A percentile compares a stretch with the other conserved stretches of the same genome.
Conservation (phyloP, 192 early-diverging fungal genomes). For the Spinellus fusiger region DNA sequence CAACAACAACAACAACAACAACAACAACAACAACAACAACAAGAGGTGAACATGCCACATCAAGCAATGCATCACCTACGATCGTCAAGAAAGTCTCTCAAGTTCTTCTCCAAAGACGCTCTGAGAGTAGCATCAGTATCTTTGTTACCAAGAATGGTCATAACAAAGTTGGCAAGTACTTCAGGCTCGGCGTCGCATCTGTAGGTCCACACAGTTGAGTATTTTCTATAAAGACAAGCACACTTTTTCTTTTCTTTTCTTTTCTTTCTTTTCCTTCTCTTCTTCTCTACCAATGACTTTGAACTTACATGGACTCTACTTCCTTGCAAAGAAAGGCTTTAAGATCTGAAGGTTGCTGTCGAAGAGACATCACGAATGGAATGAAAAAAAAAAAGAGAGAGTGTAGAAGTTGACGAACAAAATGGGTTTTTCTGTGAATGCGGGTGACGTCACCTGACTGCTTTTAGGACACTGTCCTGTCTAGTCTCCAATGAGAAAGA, state of each 20-base stretch:
- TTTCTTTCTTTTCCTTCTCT: background rate
- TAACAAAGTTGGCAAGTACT: constrained; percentile 75
- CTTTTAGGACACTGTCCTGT: background rate
- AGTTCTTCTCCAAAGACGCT: constrained; percentile 48
- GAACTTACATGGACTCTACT: constrained; percentile 12
- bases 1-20: too few species aligned
- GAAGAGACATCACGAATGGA: background rate
- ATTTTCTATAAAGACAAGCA: background rate
- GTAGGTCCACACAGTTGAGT: background rate
- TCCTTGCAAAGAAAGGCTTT: constrained; percentile 13
- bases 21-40: background rate
- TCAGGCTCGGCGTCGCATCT: constrained; percentile 63
- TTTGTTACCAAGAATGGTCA: constrained; percentile 71
- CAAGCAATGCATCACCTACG: constrained; percentile 39
- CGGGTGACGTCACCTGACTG: background rate
- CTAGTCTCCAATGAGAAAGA: background rate
- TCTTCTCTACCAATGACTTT: background rate
- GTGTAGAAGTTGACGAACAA: background rate
- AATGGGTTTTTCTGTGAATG: background rate
- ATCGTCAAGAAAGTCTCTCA: constrained; percentile 72
- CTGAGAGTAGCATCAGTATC: constrained; percentile 52
- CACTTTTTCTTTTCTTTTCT: background rate
- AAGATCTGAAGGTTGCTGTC: constrained; percentile 5
- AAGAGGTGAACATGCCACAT: background rate
- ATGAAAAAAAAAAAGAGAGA: background rate